Base-by-base conservation (phyloP, 352 stramenopile species). In the Globisporangium viniferum region DNA sequence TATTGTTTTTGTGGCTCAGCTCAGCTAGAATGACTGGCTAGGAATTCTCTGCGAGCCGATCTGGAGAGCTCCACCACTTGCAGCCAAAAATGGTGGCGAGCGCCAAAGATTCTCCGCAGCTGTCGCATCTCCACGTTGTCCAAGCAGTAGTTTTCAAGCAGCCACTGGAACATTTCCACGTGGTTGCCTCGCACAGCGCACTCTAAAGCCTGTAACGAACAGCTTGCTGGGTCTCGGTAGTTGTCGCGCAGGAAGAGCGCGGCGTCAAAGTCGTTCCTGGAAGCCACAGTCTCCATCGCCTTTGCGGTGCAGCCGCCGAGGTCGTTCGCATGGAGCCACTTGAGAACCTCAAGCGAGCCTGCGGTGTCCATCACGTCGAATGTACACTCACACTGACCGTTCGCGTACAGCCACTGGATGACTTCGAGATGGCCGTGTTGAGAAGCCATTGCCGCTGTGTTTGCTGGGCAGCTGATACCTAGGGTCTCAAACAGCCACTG, bases 341-440 rank as follows among this genome's bases (percentile, higher is more conserved):
- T n/a, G 33, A 67, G 62, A 3, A 53, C 22, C 9, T 57, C 29
- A 20, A 59, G 2, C 6, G 62, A 22, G 24, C 49, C 53, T 12
- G 33, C 49, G 20, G 9, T 53, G 22, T 60, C 62, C 24, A 59
- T 59, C 1, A 51, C 49, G 15, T 5, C 24, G n/a, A 49, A 29
- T 18, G 61, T 31, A 49, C 51, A 59, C 36, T 68, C 36, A 1
- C 29, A 8, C 1, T 49, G 5, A 10, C 31, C 27, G 20, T 62
- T 69, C 18, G 5, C 27, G 29, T 69, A 35, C 10, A 69, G 24
- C 63, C 63, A 69, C 56, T 46, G 33, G 56, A 69, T 27, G 12
- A 63, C 54, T 15, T 67, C 33, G 15, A 60, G 49, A 8, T 67
- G 61, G 22, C 61, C 61, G 15, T 33, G n/a, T n/a, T 56, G n/a